Evolutionary conservation across 2,329 filamentous ascomycete genomes (phyloP).

Genomic region (Uncinocarpus reesii): DNA sequence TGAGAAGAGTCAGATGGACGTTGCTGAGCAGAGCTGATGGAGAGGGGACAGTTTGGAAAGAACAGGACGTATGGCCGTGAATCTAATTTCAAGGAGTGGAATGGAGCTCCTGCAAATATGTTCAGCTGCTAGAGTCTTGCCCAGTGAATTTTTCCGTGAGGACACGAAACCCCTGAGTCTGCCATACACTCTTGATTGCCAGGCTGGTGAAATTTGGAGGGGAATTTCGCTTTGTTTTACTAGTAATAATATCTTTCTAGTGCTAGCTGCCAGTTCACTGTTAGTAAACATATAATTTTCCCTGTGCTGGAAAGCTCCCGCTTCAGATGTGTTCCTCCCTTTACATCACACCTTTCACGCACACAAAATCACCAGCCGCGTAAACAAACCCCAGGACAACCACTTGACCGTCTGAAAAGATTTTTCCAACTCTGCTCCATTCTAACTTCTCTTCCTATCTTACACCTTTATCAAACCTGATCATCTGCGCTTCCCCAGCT

Average conservation of each 20-base stretch:
- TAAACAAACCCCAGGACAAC: neutral
- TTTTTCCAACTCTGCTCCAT: neutral
- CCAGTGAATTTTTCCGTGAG: too few species aligned
- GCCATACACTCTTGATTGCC: too few species aligned
- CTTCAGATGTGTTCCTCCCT: slow-evolving; percentile 3
- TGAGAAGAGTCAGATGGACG: slow-evolving; percentile 57
- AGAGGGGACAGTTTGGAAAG: slow-evolving; percentile 48
- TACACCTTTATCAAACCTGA: neutral
- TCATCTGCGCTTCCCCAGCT: neutral
- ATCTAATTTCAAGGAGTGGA: too few species aligned
- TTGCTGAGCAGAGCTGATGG: slow-evolving; percentile 40
- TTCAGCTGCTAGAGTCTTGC: too few species aligned
- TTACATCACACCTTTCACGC: neutral
- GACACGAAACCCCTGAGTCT: too few species aligned
- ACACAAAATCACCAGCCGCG: neutral
- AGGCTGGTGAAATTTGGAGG: too few species aligned
- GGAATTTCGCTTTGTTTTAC: too few species aligned
- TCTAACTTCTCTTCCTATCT: neutral
- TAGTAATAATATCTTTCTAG: too few species aligned
- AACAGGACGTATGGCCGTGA: slow-evolving; percentile 57
- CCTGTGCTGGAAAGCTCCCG: neutral
- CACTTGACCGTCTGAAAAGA: neutral
- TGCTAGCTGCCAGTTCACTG: neutral
- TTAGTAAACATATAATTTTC: neutral
- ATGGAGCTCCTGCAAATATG: too few species aligned